Base-by-base conservation (phyloP, 257 asterid genomes). In the Ehretia macrophylla region DNA sequence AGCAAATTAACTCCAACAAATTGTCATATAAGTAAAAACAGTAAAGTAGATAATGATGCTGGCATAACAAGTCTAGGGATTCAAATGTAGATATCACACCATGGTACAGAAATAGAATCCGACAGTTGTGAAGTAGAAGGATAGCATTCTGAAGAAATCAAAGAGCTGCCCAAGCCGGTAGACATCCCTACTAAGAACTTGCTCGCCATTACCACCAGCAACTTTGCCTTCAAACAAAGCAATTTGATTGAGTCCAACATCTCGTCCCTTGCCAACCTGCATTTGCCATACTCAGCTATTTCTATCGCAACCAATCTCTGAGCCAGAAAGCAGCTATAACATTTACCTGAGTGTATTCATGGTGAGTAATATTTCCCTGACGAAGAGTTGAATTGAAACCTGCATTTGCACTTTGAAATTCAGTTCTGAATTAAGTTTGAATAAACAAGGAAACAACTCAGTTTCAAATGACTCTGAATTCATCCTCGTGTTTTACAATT, bases 141-240 rank as follows among this genome's bases (percentile, higher is more conserved):
- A 93, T 51, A 93, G 77, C 99, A 86, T 93, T 78, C 97, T 77
- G 77, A 93, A 86, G 76, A 93, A 93, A 77, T 89, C 99, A 75
- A 93, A 84, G 68, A 83, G 97, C 84, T 93, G 96, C 45, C 99
- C 99, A 74, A 93, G 96, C 77, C 97, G 77, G 79, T 92, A 92
- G 51, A 92, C 79, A 69, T 92, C 99, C 79, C 99, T 83, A 63
- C 99, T 92, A 55, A 92, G 94, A 76, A 92, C 91, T 86, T 92
- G 97, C 70, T 92, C 99, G 54, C 99, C 99, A 71, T 92, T 92
- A 51, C 99, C 99, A 16, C 99, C 99, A 75, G 99, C 95, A 70
- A 92, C 99, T 76, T 86, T 92, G n/a, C 99, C 99, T 85, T 92
- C 99, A 78, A 92, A 92, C 54, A 92, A 62, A 52, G 99, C 97